phyloP scores from a whole-genome alignment of 108 stramenopile species.

The Discostella stelligeroides region DNA sequence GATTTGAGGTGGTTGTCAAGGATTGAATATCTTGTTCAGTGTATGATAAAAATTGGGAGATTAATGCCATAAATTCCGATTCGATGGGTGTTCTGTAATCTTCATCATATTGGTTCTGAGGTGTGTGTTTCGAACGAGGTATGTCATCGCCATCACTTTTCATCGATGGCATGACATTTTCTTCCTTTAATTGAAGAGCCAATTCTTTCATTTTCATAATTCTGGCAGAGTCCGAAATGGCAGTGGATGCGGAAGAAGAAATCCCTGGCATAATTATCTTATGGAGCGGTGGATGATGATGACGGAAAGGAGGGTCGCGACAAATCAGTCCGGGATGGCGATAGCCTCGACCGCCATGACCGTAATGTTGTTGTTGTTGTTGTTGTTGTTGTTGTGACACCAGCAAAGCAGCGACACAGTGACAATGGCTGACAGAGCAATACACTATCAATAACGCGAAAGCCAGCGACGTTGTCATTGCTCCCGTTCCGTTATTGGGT shows the following conservation, averaged over 20 bases:
- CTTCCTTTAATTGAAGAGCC: slow-evolving; percentile 36
- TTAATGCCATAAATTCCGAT: slow-evolving; percentile 40
- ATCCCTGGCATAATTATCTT: neutral
- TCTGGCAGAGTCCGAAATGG: slow-evolving; percentile 2
- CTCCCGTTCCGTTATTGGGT: no score
- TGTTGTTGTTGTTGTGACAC: no score
- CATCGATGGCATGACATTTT: slow-evolving; percentile 24
- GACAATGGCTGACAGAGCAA: no score
- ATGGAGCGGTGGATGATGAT: no score
- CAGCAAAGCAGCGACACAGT: no score
- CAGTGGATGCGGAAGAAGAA: neutral
- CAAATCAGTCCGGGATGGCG: neutral
- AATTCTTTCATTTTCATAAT: slow-evolving; percentile 10
- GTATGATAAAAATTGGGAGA: slow-evolving; percentile 38
- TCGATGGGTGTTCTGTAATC: slow-evolving; percentile 34
- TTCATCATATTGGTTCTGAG: slow-evolving; percentile 39
- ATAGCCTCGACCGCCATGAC: neutral
- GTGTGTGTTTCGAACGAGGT: no score
- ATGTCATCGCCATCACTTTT: neutral
- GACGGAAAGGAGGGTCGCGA: no score
- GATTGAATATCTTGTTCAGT: slow-evolving; percentile 47
- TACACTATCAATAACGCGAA: no score
- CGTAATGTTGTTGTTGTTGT: no score
- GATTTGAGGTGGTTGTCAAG: slow-evolving; percentile 41
- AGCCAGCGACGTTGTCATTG: no score